Evolutionary conservation across 2,329 filamentous ascomycete species (phyloP), one percentile per base, ranked within the genome.

Genomic region (Hypoxylon sp.): DNA sequence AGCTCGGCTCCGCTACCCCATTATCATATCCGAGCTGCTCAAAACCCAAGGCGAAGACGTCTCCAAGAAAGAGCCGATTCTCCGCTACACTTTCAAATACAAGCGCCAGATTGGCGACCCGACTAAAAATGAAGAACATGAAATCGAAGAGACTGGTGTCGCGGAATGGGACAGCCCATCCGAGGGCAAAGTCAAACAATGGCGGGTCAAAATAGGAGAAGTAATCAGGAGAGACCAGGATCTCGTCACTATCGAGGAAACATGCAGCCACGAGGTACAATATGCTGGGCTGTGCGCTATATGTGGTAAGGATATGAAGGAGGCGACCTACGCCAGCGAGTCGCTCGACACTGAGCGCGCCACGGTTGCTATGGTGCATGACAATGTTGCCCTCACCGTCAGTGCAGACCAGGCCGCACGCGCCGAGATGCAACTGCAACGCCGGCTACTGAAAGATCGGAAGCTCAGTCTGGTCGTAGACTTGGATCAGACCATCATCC

Each of bases 401-500:
- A 97, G 94, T 78, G 85, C 89, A 73, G 86, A 87, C 63, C 92
- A 97, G 75, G 96, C 96, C 12, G 88, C 88, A 51, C 89, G 88
- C 70, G 90, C 92, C 61, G 95, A 98, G 79, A 90, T 94, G 76
- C 91, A 97, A 72, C 87, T 93, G 12, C 97, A 97, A 81, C 87
- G 89, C 65, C 90, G 95, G 19, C 84, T 99, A 43, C 83, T 99
- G 45, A 85, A 89, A 63, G 88, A 91, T 67, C 88, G 91, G 71
- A 97, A 97, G 81, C 86, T 99, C 46, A 97, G 92, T 47, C 85
- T 99, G 46, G 96, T 99, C 25, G 96, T 99, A 72, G 96, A 99
- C 84, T 84, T 99, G 58, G 96, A 99, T 77, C 95, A 98, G 82
- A 99, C 96, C 61, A 96, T 99, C 74, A 99, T 99, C 71, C 96